A percentile compares a stretch with the other conserved stretches of the same genome.
These are phyloP conservation scores for Clarireedia homoeocarpa DNA, from an alignment of 2,329 filamentous ascomycete genomes.

Conservation along the genomic window DNA sequence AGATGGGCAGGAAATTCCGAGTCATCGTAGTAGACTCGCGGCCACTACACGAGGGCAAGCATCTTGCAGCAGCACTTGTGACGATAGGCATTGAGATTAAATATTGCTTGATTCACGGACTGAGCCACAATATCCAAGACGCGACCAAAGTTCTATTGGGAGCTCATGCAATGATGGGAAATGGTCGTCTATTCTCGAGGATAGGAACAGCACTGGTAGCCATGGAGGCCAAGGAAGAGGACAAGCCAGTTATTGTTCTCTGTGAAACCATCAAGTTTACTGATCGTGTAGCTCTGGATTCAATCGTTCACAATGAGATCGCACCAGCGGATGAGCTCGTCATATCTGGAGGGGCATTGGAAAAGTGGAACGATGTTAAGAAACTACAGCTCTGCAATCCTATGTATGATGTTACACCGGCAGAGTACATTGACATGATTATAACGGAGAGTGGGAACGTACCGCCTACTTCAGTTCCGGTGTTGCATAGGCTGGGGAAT, in stretches of 20 bases:
- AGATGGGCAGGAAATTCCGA: conserved; percentile 64
- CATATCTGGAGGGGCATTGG: conserved; percentile 33
- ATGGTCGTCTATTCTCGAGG: conserved; percentile 81
- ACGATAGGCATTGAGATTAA: conserved; percentile 64
- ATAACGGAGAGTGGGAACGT: conserved; percentile 86
- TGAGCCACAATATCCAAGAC: conserved; percentile 64
- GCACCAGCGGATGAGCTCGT: conserved; percentile 62
- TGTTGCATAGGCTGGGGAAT: conserved; percentile 54
- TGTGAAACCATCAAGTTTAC: conserved; percentile 96
- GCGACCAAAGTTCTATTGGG: conserved; percentile 64
- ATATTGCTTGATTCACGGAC: conserved; percentile 73
- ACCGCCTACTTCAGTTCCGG: conserved; percentile 77
- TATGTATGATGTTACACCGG: conserved; percentile 87
- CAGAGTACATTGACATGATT: conserved; percentile 78
- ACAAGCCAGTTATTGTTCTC: conserved; percentile 77
- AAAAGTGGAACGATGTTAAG: conserved; percentile 49
- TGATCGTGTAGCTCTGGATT: conserved; percentile 80
- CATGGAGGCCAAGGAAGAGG: conserved; percentile 67
- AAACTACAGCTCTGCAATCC: conserved; percentile 61
- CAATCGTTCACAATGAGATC: conserved; percentile 90
- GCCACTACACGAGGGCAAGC: conserved; percentile 61
- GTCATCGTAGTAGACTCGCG: conserved; percentile 79
- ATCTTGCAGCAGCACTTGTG: conserved; percentile 63
- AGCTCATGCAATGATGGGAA: conserved; percentile 91
- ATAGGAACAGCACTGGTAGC: conserved; percentile 83